A percentile compares a stretch with the other conserved stretches of the same genome.
These are phyloP conservation scores for Puccinia triticina DNA, from an alignment of 1,284 basidiomycete genomes.

Conservation along the genomic window DNA sequence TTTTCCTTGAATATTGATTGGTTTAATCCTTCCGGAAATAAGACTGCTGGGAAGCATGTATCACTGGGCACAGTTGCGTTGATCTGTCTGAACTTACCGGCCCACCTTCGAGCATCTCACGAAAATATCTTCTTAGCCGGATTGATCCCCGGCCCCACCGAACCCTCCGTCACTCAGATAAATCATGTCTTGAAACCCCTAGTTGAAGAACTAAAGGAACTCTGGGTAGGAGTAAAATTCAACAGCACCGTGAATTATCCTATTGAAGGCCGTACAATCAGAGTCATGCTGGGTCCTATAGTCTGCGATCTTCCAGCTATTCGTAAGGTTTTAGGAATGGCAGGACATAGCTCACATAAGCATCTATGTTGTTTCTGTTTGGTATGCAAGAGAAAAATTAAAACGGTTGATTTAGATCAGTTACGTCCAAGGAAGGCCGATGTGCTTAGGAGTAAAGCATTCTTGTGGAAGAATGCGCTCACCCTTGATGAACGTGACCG, in stretches of 20 bases:
- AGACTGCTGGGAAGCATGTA: constrained; percentile 32
- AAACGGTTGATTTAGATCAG: neutral
- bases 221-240: neutral
- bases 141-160: constrained; percentile 34
- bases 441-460: neutral
- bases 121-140: constrained; percentile 37
- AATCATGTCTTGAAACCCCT: constrained; percentile 58
- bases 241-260: neutral
- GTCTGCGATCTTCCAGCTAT: constrained; percentile 46
- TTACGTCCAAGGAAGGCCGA: neutral
- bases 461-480: constrained; percentile 33
- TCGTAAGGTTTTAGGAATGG: constrained; percentile 29
- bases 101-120: neutral
- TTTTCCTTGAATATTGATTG: constrained; percentile 36
- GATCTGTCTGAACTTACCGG: constrained; percentile 31
- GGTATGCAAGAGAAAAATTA: neutral
- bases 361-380: constrained; percentile 25
- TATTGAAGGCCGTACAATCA: constrained; percentile 14
- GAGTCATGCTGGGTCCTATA: constrained; percentile 9
- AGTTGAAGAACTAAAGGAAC: constrained; percentile 52
- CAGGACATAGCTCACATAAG: constrained; percentile 20
- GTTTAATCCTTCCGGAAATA: constrained; percentile 41
- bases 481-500: neutral
- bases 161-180: constrained; percentile 23
- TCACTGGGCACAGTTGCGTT: constrained; percentile 23